phyloP scores from a whole-genome alignment of 164 flowering plant species.

The Platanus orientalis region DNA sequence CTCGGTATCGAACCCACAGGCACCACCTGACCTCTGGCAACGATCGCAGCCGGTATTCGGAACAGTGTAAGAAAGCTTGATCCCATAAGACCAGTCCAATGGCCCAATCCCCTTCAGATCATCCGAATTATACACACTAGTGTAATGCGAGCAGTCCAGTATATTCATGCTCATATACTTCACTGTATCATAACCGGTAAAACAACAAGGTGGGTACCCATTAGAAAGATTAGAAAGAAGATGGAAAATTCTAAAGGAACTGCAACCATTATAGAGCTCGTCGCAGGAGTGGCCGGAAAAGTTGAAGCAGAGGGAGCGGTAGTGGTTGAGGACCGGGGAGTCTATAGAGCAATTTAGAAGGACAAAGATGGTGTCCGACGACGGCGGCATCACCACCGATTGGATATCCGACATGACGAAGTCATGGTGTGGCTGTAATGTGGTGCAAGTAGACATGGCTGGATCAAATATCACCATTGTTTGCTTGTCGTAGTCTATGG shows the following conservation, averaged over 20 bases:
- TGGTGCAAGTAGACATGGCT: constrained; percentile 81
- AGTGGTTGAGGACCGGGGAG: constrained; percentile 80
- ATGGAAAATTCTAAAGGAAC: constrained; percentile 50
- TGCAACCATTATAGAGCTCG: constrained; percentile 66
- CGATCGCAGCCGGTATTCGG: constrained; percentile 71
- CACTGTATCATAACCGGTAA: constrained; percentile 62
- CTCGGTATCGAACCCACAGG: constrained; percentile 80
- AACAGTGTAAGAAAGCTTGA: constrained; percentile 47
- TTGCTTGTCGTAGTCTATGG: constrained; percentile 59
- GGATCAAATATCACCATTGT: constrained; percentile 65
- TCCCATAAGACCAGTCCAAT: constrained; percentile 80
- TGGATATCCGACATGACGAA: constrained; percentile 63
- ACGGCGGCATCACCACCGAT: constrained; percentile 57
- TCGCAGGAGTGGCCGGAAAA: constrained; percentile 79
- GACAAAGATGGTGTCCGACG: constrained; percentile 69
- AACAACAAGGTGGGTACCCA: constrained; percentile 62
- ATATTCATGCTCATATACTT: constrained; percentile 81
- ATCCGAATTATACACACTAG: constrained; percentile 51
- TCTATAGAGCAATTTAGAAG: constrained; percentile 86
- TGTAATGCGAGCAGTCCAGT: constrained; percentile 82
- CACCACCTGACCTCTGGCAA: constrained; percentile 64
- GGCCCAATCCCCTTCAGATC: constrained; percentile 55
- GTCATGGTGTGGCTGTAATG: constrained; percentile 77
- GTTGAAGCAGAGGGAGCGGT: constrained; percentile 69
- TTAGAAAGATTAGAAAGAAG: constrained; percentile 23